A percentile compares a stretch with the other conserved stretches of the same genome.
phyloP scores from a whole-genome alignment of 2,329 filamentous ascomycete genomes.

The Elsinoe batatas region DNA sequence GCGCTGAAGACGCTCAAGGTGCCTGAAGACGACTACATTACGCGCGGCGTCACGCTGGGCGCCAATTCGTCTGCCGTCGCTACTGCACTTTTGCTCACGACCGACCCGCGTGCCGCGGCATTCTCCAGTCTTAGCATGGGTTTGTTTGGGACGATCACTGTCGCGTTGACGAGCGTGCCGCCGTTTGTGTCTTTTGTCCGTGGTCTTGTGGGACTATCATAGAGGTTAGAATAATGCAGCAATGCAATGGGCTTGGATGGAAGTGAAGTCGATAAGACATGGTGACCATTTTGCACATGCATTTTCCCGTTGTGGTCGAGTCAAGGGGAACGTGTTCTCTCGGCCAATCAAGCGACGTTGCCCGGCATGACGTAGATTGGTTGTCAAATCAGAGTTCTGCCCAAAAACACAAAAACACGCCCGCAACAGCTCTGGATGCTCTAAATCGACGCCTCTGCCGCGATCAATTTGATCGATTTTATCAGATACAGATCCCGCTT shows the following conservation, averaged over 20 bases:
- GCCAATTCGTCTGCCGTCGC: slow-evolving; percentile 52
- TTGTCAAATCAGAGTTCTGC: background rate
- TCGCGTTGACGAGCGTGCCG: slow-evolving; percentile 49
- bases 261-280: background rate
- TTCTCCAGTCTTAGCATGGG: slow-evolving; percentile 52
- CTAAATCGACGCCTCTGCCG: background rate
- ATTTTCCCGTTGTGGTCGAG: slow-evolving; percentile 2
- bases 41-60: slow-evolving; percentile 51
- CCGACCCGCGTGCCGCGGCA: slow-evolving; percentile 50
- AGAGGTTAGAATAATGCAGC: background rate
- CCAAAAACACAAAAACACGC: background rate
- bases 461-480: background rate
- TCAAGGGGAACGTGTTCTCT: background rate
- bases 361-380: slow-evolving; percentile 4
- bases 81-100: slow-evolving; percentile 46
- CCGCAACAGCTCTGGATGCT: slow-evolving; percentile 1
- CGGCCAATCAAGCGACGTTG: slow-evolving; percentile 7
- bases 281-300: background rate
- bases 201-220: slow-evolving; percentile 35
- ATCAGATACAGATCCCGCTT: background rate
- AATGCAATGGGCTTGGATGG: background rate
- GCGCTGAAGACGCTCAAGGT: slow-evolving; percentile 43
- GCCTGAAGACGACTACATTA: slow-evolving; percentile 54
- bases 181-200: slow-evolving; percentile 41
- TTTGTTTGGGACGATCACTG: slow-evolving; percentile 50